Evolutionary conservation across 192 early-diverging fungal genomes (phyloP).

Genomic region (Phycomyces blakesleeanus): DNA sequence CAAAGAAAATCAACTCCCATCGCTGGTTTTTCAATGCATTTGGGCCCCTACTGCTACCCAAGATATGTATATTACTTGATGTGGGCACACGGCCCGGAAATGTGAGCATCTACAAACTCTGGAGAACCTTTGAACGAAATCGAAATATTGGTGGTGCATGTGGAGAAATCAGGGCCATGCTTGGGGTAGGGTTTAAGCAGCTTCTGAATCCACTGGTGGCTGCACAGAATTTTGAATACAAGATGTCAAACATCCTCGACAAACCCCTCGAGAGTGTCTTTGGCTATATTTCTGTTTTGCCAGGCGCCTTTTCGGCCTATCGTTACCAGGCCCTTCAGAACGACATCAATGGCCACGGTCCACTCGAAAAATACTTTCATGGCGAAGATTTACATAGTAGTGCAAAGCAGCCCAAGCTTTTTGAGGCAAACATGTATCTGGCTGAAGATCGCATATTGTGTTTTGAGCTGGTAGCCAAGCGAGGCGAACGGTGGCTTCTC

Average conservation of each 20-base stretch:
- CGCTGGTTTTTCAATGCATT: constrained; percentile 79
- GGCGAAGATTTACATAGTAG: constrained; percentile 56
- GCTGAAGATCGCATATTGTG: constrained; percentile 84
- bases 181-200: constrained; percentile 47
- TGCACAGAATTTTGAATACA: constrained; percentile 78
- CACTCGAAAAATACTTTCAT: constrained; percentile 66
- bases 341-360: constrained; percentile 39
- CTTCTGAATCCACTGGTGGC: constrained; percentile 69
- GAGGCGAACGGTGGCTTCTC: constrained; percentile 53
- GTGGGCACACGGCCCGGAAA: constrained; percentile 68
- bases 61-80: constrained; percentile 67
- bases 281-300: constrained; percentile 77
- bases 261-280: constrained; percentile 74
- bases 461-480: constrained; percentile 76
- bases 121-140: constrained; percentile 64
- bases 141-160: constrained; percentile 75
- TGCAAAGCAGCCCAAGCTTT: constrained; percentile 55
- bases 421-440: constrained; percentile 57
- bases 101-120: constrained; percentile 46
- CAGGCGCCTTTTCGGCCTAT: constrained; percentile 78
- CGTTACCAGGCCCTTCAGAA: constrained; percentile 59
- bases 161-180: constrained; percentile 69
- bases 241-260: constrained; percentile 76
- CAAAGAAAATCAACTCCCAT: constrained; percentile 71
- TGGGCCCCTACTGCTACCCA: constrained; percentile 58